phyloP scores from a whole-genome alignment of 2,329 filamentous ascomycete genomes.

The Ascochyta clinopodiicola region DNA sequence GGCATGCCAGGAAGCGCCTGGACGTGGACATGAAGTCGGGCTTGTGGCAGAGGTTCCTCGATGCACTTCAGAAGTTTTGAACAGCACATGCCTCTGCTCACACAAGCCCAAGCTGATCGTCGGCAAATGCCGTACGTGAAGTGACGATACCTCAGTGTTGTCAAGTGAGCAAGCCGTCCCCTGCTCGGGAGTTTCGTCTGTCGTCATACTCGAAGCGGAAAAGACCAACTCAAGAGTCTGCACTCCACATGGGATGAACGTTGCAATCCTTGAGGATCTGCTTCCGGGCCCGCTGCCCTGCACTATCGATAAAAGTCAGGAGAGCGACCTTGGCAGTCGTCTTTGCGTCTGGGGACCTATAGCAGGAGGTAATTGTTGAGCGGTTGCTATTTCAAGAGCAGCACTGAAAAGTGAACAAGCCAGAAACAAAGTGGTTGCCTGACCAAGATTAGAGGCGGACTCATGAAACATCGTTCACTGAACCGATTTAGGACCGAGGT shows the following conservation, averaged over 20 bases:
- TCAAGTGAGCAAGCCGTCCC: slow-evolving; percentile 13
- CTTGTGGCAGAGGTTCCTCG: background rate
- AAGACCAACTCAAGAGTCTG: background rate
- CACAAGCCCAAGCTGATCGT: slow-evolving; percentile 9
- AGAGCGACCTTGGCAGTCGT: slow-evolving; percentile 4
- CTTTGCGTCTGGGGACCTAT: background rate
- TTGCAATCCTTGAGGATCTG: slow-evolving; percentile 10
- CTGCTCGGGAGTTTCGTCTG: background rate
- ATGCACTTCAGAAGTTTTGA: background rate
- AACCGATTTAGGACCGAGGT: slow-evolving; percentile 14
- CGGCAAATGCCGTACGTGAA: slow-evolving; percentile 1
- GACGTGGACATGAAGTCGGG: slow-evolving; percentile 3
- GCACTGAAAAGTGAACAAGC: slow-evolving; percentile 3
- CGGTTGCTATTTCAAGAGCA: slow-evolving; percentile 42
- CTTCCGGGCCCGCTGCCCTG: slow-evolving; percentile 8
- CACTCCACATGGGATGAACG: slow-evolving; percentile 8
- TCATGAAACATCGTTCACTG: slow-evolving; percentile 28
- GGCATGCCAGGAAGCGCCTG: slow-evolving; percentile 4
- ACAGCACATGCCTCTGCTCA: background rate
- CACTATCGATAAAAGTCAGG: slow-evolving; percentile 7
- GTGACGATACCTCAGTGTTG: slow-evolving; percentile 9
- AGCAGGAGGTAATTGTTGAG: slow-evolving; percentile 10
- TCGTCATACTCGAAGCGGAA: slow-evolving; percentile 11
- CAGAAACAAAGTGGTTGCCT: slow-evolving; percentile 9
- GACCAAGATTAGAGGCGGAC: slow-evolving; percentile 23